phyloP scores from a whole-genome alignment of 768 basidiomycete species.

The Lenzites betulinus region DNA sequence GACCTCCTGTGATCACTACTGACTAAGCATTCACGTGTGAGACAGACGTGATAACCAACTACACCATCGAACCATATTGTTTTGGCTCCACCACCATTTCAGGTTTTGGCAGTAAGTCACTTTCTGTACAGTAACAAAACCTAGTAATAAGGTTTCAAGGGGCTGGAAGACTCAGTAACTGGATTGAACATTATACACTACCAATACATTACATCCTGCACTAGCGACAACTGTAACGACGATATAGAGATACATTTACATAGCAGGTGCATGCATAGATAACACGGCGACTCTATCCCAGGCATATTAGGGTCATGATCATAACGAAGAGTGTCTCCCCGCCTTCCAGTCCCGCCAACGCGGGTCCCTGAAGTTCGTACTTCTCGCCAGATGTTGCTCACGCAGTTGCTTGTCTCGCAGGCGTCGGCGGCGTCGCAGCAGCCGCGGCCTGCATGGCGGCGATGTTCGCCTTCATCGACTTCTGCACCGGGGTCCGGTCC shows the following conservation, averaged over 20 bases:
- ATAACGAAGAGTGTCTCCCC: background rate
- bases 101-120: too few relatives aligned
- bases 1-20: slow-evolving; percentile 10
- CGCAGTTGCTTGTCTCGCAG: slow-evolving; percentile 13
- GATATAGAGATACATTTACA: slow-evolving; percentile 25
- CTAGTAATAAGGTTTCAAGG: too few relatives aligned
- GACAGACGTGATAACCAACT: slow-evolving; percentile 19
- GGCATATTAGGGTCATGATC: background rate
- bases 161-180: background rate
- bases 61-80: slow-evolving; percentile 16
- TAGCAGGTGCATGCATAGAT: slow-evolving; percentile 17
- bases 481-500: slow-evolving; percentile 14
- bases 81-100: too few relatives aligned
- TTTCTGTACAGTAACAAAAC: too few relatives aligned
- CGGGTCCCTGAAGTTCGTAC: background rate
- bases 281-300: slow-evolving; percentile 9
- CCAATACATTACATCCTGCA: slow-evolving; percentile 16
- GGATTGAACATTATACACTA: background rate
- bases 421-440: background rate
- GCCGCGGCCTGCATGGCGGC: background rate
- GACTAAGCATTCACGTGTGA: background rate
- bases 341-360: background rate
- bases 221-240: slow-evolving; percentile 8
- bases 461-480: slow-evolving; percentile 13
- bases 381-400: background rate